Evolutionary conservation across 495 filamentous ascomycete species (phyloP).

Genomic region (Clavariopsis aquatica): DNA sequence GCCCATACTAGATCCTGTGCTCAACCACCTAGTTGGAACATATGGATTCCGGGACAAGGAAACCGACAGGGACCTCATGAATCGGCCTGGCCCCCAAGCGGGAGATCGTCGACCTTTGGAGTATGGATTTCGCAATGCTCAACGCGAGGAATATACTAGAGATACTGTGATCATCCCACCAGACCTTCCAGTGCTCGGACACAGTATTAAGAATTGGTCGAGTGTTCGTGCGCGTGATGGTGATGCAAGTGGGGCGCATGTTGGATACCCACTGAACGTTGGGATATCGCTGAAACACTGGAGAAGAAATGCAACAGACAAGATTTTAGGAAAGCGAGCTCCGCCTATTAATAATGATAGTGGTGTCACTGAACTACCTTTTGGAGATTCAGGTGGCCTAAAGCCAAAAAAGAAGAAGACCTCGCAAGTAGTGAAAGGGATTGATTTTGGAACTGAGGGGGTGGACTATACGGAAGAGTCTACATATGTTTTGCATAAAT

Average conservation of each 20-base stretch:
- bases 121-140: not conserved
- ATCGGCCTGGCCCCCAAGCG: too few species aligned
- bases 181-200: constrained; percentile 1
- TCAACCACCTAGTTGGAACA: constrained; percentile 4
- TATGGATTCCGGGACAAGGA: not conserved
- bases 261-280: constrained; percentile 4
- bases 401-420: not conserved
- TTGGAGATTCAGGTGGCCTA: not conserved
- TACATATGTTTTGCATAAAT: not conserved
- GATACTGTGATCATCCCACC: not conserved
- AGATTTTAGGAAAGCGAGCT: not conserved
- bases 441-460: not conserved
- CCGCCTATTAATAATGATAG: too few species aligned
- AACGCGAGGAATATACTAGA: not conserved
- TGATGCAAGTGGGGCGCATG: not conserved
- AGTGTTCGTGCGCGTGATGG: not conserved
- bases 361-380: too few species aligned
- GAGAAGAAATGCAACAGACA: not conserved
- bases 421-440: not conserved
- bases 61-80: not conserved
- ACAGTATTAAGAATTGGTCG: constrained; percentile 9
- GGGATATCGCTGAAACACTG: not conserved
- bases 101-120: not conserved
- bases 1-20: constrained; percentile 9
- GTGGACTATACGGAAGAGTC: not conserved